Percentiles rank a stretch among this genome's conserved stretches.
These are phyloP conservation scores for Cryphonectria naterciae DNA, from an alignment of 2,329 filamentous ascomycete species.

Conservation along the genomic window DNA sequence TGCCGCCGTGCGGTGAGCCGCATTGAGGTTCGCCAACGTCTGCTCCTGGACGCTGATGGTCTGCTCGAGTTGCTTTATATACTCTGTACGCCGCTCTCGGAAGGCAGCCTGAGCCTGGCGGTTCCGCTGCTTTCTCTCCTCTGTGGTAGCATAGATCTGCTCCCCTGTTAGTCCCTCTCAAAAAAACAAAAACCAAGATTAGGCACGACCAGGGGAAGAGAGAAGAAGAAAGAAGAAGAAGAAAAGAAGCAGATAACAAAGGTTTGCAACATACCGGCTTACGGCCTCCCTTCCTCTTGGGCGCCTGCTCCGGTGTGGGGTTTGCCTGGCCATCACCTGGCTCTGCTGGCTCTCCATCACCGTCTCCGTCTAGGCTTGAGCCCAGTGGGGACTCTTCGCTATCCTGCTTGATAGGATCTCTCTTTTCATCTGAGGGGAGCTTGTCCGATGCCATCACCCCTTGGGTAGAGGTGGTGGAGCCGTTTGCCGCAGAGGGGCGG, in stretches of 20 bases:
- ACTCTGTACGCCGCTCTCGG: conserved; percentile 93
- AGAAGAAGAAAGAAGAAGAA: background rate
- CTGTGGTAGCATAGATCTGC: conserved; percentile 97
- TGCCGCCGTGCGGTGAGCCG: conserved; percentile 89
- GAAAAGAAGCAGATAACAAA: conserved; percentile 6
- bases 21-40: conserved; percentile 87
- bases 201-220: background rate
- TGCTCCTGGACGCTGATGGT: conserved; percentile 98
- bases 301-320: conserved; percentile 62
- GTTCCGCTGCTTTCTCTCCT: conserved; percentile 97
- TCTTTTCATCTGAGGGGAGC: conserved; percentile 62
- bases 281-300: conserved; percentile 95
- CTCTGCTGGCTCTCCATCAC: conserved; percentile 24
- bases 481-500: conserved; percentile 46
- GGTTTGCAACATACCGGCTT: conserved; percentile 74
- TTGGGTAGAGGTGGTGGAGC: conserved; percentile 39
- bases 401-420: conserved; percentile 60
- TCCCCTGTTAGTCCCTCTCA: background rate
- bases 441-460: conserved; percentile 67
- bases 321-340: conserved; percentile 48
- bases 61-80: conserved; percentile 98
- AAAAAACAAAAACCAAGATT: background rate
- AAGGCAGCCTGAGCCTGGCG: conserved; percentile 97
- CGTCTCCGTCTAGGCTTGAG: conserved; percentile 57
- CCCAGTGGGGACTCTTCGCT: conserved; percentile 62